Evolutionary conservation across 768 basidiomycete genomes (phyloP).

Genomic region (Trametes villosa): DNA sequence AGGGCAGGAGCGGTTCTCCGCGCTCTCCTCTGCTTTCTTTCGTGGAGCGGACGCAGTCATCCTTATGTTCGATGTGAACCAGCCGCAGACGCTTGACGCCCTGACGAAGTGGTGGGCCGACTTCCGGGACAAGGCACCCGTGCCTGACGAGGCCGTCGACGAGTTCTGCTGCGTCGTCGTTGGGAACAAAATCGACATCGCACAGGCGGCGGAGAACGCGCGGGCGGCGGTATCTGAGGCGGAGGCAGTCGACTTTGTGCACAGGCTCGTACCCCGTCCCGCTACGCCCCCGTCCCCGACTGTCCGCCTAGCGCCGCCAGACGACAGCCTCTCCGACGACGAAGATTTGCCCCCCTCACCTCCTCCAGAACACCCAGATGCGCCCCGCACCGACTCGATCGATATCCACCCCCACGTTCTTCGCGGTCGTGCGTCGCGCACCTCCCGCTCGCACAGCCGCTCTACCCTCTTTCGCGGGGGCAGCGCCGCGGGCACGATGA

Average conservation of each 20-base stretch:
- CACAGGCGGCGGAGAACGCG: constrained; percentile 21
- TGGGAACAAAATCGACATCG: constrained; percentile 78
- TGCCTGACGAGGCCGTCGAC: constrained; percentile 62
- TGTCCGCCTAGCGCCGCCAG: constrained; percentile 9
- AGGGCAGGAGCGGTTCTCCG: constrained; percentile 88
- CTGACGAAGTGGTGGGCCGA: constrained; percentile 80
- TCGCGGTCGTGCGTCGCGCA: constrained; percentile 38
- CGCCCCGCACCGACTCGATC: constrained; percentile 36
- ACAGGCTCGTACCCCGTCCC: constrained; percentile 55
- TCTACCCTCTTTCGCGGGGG: constrained; percentile 40
- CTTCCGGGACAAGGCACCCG: constrained; percentile 68
- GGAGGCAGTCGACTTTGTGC: constrained; percentile 58
- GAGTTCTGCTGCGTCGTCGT: constrained; percentile 72
- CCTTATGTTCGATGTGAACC: constrained; percentile 81
- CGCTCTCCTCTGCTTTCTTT: constrained; percentile 81
- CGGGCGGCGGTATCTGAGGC: constrained; percentile 40
- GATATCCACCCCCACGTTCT: constrained; percentile 37
- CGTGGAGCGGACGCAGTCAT: constrained; percentile 83
- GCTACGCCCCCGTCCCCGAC: constrained; percentile 24
- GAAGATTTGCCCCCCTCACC: constrained; percentile 20
- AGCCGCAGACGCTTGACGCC: constrained; percentile 59
- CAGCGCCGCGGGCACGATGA: constrained; percentile 61
- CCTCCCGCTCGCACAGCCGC: constrained; percentile 52
- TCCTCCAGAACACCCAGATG: constrained; percentile 23
- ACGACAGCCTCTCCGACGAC: neutral